phyloP scores from a whole-genome alignment of 2,329 filamentous ascomycete genomes.

The Hawksworthiomyces lignivorus region DNA sequence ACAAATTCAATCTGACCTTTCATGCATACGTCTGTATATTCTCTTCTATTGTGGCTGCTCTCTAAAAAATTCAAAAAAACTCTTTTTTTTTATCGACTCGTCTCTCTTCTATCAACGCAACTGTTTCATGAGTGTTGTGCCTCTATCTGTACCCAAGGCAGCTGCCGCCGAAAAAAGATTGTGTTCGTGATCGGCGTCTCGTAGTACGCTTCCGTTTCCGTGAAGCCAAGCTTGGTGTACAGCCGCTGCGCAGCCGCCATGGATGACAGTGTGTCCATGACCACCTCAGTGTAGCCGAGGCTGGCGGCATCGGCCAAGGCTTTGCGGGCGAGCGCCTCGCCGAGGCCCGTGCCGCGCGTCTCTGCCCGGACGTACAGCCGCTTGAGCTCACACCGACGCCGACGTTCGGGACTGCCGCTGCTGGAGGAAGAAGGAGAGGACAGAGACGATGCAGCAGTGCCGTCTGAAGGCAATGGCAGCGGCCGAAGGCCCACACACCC shows the following conservation, averaged over 20 bases:
- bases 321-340: conserved; percentile 3
- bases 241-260: conserved; percentile 28
- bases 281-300: conserved; percentile 8
- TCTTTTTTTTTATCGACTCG: too few relatives aligned
- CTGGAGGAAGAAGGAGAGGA: too few relatives aligned
- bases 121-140: too few relatives aligned
- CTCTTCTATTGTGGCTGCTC: too few relatives aligned
- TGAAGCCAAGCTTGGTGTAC: conserved; percentile 40
- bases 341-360: conserved; percentile 12
- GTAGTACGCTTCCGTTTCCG: conserved; percentile 15
- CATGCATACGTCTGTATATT: too few relatives aligned
- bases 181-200: conserved; percentile 11
- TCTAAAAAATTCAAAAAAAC: too few relatives aligned
- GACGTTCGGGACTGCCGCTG: too few relatives aligned
- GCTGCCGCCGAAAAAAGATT: conserved; percentile 5
- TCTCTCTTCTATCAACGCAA: too few relatives aligned
- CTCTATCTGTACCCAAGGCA: background rate
- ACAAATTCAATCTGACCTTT: too few relatives aligned
- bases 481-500: conserved; percentile 12
- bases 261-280: conserved; percentile 13
- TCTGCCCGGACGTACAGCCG: conserved; percentile 11
- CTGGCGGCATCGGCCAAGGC: conserved; percentile 1
- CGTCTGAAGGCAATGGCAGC: conserved; percentile 1
- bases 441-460: too few relatives aligned
- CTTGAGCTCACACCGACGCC: conserved; percentile 14